Conservation (phyloP, 1,284 basidiomycete species). For the Coniferiporia sulphurascens region DNA sequence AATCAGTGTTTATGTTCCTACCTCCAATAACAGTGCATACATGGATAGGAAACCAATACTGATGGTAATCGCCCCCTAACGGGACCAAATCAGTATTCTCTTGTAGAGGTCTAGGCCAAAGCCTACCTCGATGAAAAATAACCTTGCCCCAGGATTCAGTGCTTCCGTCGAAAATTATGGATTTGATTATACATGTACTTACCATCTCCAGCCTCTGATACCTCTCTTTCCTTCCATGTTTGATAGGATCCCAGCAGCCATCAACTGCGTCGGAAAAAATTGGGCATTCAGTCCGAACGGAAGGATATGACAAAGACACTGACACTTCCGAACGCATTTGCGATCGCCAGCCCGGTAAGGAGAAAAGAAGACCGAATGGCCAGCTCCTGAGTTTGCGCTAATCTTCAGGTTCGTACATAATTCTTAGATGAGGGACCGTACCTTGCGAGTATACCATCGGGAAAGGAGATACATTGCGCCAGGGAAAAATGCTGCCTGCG, state of each 20-base stretch:
- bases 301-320: slow-evolving; percentile 3
- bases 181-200: background rate
- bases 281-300: slow-evolving; percentile 20
- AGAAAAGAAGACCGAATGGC: slow-evolving; percentile 36
- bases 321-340: slow-evolving; percentile 39
- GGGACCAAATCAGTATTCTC: too few species aligned
- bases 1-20: too few species aligned
- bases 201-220: slow-evolving; percentile 40
- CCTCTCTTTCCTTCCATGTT: slow-evolving; percentile 41
- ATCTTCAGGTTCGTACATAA: background rate
- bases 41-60: too few species aligned
- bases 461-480: slow-evolving; percentile 23
- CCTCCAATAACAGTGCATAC: too few species aligned
- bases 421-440: background rate
- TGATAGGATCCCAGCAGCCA: slow-evolving; percentile 39
- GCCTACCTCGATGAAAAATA: slow-evolving; percentile 27
- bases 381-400: slow-evolving; percentile 21
- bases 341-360: slow-evolving; percentile 35
- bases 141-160: slow-evolving; percentile 13
- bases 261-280: slow-evolving; percentile 23
- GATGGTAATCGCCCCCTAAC: slow-evolving; percentile 18
- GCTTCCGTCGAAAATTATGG: background rate
- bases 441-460: slow-evolving; percentile 24
- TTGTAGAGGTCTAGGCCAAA: too few species aligned
- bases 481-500: slow-evolving; percentile 22